These are phyloP conservation scores for Talaromyces ruber DNA, from an alignment of 495 filamentous ascomycete species.

Conservation along the genomic window DNA sequence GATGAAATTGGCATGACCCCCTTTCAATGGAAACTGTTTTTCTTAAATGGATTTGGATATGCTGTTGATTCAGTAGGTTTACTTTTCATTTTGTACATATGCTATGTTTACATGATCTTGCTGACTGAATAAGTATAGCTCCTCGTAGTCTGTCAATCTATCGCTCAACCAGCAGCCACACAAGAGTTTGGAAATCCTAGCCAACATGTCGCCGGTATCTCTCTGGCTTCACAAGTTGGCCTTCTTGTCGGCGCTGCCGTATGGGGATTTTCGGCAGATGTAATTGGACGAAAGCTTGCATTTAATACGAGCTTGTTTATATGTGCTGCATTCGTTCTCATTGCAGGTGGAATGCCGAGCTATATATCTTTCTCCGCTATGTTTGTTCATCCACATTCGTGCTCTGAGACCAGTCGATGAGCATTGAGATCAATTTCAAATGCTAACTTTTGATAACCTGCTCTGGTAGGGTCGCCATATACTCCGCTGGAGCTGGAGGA, in stretches of 20 bases:
- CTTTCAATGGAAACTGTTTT: constrained; percentile 25
- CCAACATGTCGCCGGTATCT: constrained; percentile 17
- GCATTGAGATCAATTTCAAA: too few relatives aligned
- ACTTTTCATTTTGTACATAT: not conserved
- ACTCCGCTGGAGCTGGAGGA: constrained; percentile 25
- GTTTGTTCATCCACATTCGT: constrained; percentile 7
- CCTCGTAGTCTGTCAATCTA: constrained; percentile 27
- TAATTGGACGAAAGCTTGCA: constrained; percentile 31
- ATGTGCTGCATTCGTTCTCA: constrained; percentile 23
- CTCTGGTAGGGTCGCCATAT: constrained; percentile 22
- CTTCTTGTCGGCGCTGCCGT: constrained; percentile 27
- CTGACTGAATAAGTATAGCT: constrained; percentile 14
- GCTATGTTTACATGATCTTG: not conserved
- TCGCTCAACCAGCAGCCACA: constrained; percentile 22
- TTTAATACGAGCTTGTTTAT: constrained; percentile 31
- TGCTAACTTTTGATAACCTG: not conserved
- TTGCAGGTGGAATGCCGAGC: constrained; percentile 21
- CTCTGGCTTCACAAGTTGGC: constrained; percentile 25
- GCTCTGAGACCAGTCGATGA: too few relatives aligned
- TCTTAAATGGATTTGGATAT: constrained; percentile 29
- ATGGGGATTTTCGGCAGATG: constrained; percentile 33
- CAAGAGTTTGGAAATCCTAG: constrained; percentile 22
- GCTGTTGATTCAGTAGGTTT: constrained; percentile 22
- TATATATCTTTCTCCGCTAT: constrained; percentile 24
- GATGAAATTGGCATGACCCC: constrained; percentile 25